A percentile compares a stretch with the other conserved stretches of the same genome.
These are phyloP conservation scores for Marasmius sp. DNA, from an alignment of 1,284 basidiomycete genomes.

Conservation along the genomic window DNA sequence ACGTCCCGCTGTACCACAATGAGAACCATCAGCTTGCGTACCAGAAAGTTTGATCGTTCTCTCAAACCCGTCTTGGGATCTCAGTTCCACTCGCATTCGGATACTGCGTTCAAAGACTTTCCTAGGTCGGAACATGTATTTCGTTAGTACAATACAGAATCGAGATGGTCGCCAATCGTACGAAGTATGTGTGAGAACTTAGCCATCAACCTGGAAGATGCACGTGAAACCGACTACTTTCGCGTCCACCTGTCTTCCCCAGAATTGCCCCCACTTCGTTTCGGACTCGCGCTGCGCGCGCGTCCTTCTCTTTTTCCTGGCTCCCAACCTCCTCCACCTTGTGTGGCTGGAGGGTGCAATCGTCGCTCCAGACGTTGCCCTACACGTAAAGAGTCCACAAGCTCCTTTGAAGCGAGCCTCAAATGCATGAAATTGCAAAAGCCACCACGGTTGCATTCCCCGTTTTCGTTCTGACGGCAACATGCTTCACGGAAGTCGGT, in stretches of 20 bases:
- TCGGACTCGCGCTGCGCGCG: conserved; percentile 68
- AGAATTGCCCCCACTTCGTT: conserved; percentile 51
- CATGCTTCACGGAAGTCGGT: conserved; percentile 99
- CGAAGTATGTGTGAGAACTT: not conserved
- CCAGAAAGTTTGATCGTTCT: conserved; percentile 15
- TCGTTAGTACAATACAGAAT: not conserved
- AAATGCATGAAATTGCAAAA: conserved; percentile 99
- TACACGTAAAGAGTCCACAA: conserved; percentile 76
- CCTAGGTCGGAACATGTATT: too few relatives aligned
- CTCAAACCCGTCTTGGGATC: not conserved
- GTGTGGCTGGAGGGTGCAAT: conserved; percentile 58
- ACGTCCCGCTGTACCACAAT: conserved; percentile 26
- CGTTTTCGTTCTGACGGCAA: conserved; percentile 97
- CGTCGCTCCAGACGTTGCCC: conserved; percentile 85
- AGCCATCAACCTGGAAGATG: not conserved
- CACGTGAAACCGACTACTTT: conserved; percentile 36
- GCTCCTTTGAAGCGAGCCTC: conserved; percentile 79
- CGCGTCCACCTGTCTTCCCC: conserved; percentile 80
- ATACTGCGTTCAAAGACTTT: too few relatives aligned
- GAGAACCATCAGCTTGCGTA: conserved; percentile 33
- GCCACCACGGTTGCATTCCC: conserved; percentile 93
- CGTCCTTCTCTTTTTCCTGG: conserved; percentile 63
- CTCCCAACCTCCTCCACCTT: conserved; percentile 80
- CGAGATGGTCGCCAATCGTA: not conserved
- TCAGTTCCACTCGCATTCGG: too few relatives aligned